These are phyloP conservation scores for Aspergillus eucalypticola DNA, from an alignment of 2,329 filamentous ascomycete species.

Conservation along the genomic window DNA sequence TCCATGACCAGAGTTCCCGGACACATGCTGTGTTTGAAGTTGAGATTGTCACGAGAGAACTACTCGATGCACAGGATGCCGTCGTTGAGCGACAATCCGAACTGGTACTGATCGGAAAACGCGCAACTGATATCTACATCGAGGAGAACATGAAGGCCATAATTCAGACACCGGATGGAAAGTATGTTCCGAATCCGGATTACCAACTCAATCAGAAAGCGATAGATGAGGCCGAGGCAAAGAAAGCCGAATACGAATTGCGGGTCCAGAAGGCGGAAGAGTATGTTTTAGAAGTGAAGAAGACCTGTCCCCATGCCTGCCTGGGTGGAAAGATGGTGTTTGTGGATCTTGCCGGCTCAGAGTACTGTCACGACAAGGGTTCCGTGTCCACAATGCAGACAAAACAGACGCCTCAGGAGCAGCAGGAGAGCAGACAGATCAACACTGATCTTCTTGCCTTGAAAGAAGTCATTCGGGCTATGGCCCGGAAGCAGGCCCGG, in stretches of 20 bases:
- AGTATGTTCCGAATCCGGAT: constrained; percentile 38
- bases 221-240: constrained; percentile 43
- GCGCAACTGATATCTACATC: constrained; percentile 43
- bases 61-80: constrained; percentile 41
- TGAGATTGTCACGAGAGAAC: constrained; percentile 41
- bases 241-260: constrained; percentile 39
- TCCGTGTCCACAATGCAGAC: neutral
- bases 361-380: constrained; percentile 41
- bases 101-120: constrained; percentile 48
- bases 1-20: constrained; percentile 49
- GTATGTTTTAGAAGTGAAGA: constrained; percentile 27
- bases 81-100: constrained; percentile 47
- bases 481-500: constrained; percentile 33
- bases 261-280: constrained; percentile 39
- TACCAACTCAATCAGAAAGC: constrained; percentile 37
- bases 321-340: constrained; percentile 48
- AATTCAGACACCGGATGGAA: constrained; percentile 34
- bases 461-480: constrained; percentile 51
- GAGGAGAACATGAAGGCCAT: constrained; percentile 39
- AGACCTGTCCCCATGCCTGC: constrained; percentile 24
- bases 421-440: constrained; percentile 46
- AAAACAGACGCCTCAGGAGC: constrained; percentile 42
- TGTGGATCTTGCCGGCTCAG: constrained; percentile 49
- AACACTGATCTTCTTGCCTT: constrained; percentile 49
- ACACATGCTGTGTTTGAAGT: constrained; percentile 49